Evolutionary conservation across 2,329 filamentous ascomycete species (phyloP).

Genomic region (Beauveria sp.): DNA sequence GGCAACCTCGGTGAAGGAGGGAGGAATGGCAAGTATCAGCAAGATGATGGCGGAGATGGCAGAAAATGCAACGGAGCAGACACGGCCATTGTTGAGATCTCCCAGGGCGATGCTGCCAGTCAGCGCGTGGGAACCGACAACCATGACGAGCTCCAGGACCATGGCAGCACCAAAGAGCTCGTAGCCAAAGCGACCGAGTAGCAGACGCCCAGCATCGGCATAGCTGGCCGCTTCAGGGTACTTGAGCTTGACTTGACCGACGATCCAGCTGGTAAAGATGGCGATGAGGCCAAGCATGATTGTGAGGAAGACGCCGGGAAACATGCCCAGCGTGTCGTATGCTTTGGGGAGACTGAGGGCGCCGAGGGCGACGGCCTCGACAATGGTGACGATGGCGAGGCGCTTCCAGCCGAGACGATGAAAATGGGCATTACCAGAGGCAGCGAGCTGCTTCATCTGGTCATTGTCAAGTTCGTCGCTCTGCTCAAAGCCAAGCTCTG

Average conservation of each 20-base stretch:
- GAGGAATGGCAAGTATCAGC: conserved; percentile 30
- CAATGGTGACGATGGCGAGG: conserved; percentile 40
- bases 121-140: conserved; percentile 58
- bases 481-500: conserved; percentile 26
- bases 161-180: conserved; percentile 50
- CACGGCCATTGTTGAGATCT: conserved; percentile 44
- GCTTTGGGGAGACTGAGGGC: conserved; percentile 38
- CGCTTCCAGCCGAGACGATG: conserved; percentile 43
- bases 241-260: conserved; percentile 26
- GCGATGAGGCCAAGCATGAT: conserved; percentile 14
- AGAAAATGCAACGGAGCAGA: conserved; percentile 30
- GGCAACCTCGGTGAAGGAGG: conserved; percentile 31
- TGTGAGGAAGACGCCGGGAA: conserved; percentile 22
- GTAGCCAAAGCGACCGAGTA: conserved; percentile 47
- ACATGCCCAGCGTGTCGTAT: conserved; percentile 30
- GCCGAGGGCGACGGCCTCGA: conserved; percentile 43
- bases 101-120: conserved; percentile 59
- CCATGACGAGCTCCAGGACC: conserved; percentile 54
- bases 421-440: conserved; percentile 35
- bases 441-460: conserved; percentile 30
- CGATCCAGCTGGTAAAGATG: conserved; percentile 15
- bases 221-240: conserved; percentile 52
- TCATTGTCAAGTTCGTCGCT: conserved; percentile 19
- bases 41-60: conserved; percentile 30
- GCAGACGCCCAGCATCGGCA: conserved; percentile 52